phyloP scores from a whole-genome alignment of 306 rosid genomes.

The Comarum palustre region DNA sequence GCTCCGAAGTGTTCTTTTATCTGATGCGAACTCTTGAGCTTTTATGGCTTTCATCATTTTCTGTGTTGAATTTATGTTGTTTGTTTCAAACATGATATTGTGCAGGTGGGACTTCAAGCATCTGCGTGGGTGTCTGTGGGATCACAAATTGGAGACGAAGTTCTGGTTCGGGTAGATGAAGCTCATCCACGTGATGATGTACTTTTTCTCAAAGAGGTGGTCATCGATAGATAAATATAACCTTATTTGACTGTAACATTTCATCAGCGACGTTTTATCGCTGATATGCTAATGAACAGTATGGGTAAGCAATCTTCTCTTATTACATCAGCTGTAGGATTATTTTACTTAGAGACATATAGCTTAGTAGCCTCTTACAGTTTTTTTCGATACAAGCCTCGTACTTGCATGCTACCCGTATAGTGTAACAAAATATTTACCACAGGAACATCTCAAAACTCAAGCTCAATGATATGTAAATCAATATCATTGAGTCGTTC shows the following conservation, averaged over 20 bases:
- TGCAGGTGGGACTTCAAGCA: conserved; percentile 87
- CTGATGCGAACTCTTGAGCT: too few species aligned
- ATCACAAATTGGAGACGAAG: conserved; percentile 74
- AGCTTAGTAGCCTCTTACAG: not conserved
- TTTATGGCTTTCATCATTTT: too few species aligned
- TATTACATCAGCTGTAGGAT: not conserved
- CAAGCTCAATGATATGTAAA: not conserved
- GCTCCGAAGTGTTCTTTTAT: too few species aligned
- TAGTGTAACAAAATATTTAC: conserved; percentile 1
- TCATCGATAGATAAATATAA: conserved; percentile 32
- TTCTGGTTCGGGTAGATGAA: conserved; percentile 68
- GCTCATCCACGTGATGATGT: conserved; percentile 88
- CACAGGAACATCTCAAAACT: not conserved
- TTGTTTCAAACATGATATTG: conserved; percentile 9
- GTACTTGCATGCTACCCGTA: not conserved
- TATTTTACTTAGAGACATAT: not conserved
- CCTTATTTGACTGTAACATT: conserved; percentile 7
- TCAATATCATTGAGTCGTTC: not conserved
- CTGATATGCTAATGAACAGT: not conserved
- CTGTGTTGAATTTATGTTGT: not conserved
- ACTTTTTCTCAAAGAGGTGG: conserved; percentile 65
- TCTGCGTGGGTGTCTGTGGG: conserved; percentile 72
- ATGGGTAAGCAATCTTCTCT: conserved; percentile 21
- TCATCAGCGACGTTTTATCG: not conserved
- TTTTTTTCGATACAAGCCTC: too few species aligned